A percentile compares a stretch with the other conserved stretches of the same genome.
Conservation (phyloP, 768 basidiomycete species). For the Lentinula raphanica region DNA sequence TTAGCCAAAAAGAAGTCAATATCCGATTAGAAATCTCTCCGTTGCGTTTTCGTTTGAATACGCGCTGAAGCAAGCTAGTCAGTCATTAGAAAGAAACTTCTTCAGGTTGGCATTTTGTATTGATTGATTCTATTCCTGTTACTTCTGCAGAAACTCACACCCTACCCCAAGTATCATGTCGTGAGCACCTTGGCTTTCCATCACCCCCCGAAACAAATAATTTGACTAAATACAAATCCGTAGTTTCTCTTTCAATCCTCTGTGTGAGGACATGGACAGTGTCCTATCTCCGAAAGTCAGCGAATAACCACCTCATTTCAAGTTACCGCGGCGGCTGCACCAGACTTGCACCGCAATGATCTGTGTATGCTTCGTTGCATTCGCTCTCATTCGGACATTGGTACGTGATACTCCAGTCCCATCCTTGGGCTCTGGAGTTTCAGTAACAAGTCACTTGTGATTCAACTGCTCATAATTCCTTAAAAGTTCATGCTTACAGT, state of each 20-base stretch:
- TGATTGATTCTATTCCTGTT: neutral
- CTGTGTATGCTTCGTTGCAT: neutral
- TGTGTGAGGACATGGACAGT: too few relatives aligned
- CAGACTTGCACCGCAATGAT: neutral
- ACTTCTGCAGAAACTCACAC: neutral
- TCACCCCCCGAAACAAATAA: neutral
- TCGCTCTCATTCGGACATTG: neutral
- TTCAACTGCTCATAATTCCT: neutral
- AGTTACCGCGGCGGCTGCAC: neutral
- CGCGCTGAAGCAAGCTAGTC: neutral
- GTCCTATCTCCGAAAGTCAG: neutral
- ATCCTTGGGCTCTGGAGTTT: neutral
- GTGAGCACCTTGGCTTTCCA: neutral
- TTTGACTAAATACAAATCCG: neutral
- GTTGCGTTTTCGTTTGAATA: neutral
- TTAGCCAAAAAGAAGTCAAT: neutral
- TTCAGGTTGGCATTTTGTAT: neutral
- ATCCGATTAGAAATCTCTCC: neutral
- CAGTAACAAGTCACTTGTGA: neutral
- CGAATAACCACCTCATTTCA: neutral
- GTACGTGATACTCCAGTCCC: neutral
- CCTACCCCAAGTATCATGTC: neutral
- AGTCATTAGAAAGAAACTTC: neutral
- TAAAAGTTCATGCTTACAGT: neutral
- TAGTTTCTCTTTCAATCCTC: neutral